A percentile compares a stretch with the other conserved stretches of the same genome.
These are phyloP conservation scores for Brassica carinata DNA, from an alignment of 345 rosid species.

Conservation along the genomic window DNA sequence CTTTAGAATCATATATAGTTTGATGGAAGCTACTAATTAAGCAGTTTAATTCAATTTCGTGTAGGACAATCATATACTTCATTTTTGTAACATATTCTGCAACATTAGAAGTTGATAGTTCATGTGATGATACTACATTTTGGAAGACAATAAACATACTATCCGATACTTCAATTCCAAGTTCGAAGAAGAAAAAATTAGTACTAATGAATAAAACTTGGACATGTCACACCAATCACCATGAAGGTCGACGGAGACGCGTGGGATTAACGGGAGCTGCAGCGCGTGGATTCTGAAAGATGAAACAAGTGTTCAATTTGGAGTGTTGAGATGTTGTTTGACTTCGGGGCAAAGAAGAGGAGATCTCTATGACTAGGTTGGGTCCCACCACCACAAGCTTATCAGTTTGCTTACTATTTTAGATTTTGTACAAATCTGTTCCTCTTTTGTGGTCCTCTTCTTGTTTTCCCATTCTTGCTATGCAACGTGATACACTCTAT, in stretches of 20 bases:
- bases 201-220: neutral
- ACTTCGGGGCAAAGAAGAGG: slow-evolving; percentile 26
- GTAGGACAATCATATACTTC: neutral
- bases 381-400: slow-evolving; percentile 34
- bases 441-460: slow-evolving; percentile 38
- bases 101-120: neutral
- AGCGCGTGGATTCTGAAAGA: slow-evolving; percentile 19
- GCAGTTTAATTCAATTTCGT: too few species aligned
- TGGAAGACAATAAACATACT: neutral
- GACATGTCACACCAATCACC: neutral
- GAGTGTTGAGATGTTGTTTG: slow-evolving; percentile 40
- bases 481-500: slow-evolving; percentile 29
- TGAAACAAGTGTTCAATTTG: slow-evolving; percentile 15
- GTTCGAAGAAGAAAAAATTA: neutral
- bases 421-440: slow-evolving; percentile 43
- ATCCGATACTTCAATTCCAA: neutral
- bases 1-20: neutral
- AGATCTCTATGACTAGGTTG: slow-evolving; percentile 20
- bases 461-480: slow-evolving; percentile 25
- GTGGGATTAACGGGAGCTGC: slow-evolving; percentile 4
- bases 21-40: too few species aligned
- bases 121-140: neutral
- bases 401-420: slow-evolving; percentile 39
- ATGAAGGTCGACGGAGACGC: slow-evolving; percentile 22
- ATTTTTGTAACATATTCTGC: neutral